Percentiles rank a stretch among this genome's conserved stretches.
Conservation (phyloP, 371 early-diverging fungal genomes). For the Chytridiales sp. region DNA sequence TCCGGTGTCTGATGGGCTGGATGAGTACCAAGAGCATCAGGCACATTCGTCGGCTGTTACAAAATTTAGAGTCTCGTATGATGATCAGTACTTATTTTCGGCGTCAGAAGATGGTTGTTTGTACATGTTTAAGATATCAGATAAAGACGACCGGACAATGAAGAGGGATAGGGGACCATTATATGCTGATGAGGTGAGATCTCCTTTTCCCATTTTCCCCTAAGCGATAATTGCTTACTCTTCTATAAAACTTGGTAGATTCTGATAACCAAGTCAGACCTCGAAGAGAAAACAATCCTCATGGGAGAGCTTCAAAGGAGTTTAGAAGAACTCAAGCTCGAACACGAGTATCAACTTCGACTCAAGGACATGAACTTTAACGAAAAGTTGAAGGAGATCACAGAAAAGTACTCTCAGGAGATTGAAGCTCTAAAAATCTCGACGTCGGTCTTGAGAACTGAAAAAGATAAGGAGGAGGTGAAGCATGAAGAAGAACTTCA, state of each 20-base stretch:
- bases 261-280: conserved; percentile 53
- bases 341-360: conserved; percentile 61
- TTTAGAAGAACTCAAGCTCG: conserved; percentile 55
- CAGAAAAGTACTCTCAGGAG: conserved; percentile 54
- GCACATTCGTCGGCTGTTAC: conserved; percentile 49
- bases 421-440: conserved; percentile 53
- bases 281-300: conserved; percentile 50
- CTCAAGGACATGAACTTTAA: conserved; percentile 59
- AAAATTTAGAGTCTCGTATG: conserved; percentile 41
- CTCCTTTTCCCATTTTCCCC: neutral
- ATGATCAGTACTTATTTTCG: conserved; percentile 53
- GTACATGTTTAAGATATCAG: conserved; percentile 45
- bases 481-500: conserved; percentile 49
- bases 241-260: conserved; percentile 30
- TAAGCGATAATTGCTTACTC: neutral
- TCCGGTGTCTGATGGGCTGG: conserved; percentile 44
- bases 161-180: conserved; percentile 27
- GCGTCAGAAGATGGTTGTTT: conserved; percentile 50
- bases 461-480: conserved; percentile 59
- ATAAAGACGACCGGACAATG: conserved; percentile 39
- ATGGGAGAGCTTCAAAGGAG: conserved; percentile 47
- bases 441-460: conserved; percentile 44
- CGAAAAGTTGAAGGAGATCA: conserved; percentile 56
- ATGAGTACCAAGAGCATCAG: conserved; percentile 53
- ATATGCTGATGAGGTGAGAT: conserved; percentile 53